These are phyloP conservation scores for Chalciporus piperatoides DNA, from an alignment of 1,284 basidiomycete species.

Conservation along the genomic window DNA sequence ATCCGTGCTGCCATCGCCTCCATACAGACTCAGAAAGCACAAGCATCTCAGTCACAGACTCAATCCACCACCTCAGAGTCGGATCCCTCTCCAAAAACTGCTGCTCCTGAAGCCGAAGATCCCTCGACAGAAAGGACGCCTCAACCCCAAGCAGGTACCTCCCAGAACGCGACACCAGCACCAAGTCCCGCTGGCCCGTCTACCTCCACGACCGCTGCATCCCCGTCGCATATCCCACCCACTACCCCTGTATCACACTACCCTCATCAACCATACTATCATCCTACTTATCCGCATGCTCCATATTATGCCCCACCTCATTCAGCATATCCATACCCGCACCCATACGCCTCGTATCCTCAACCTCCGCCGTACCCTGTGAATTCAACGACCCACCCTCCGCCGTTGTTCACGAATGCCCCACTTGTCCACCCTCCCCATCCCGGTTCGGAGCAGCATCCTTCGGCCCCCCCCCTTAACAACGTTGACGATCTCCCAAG, in stretches of 20 bases:
- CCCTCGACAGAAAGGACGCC: slow-evolving; percentile 19
- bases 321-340: slow-evolving; percentile 35
- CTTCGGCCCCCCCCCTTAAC: slow-evolving; percentile 25
- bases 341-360: slow-evolving; percentile 43
- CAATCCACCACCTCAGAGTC: slow-evolving; percentile 10
- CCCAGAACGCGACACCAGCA: slow-evolving; percentile 16
- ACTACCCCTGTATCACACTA: slow-evolving; percentile 43
- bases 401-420: slow-evolving; percentile 26
- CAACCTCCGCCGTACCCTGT: slow-evolving; percentile 37
- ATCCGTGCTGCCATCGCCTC: slow-evolving; percentile 57
- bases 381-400: slow-evolving; percentile 29
- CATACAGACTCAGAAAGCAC: slow-evolving; percentile 38
- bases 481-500: slow-evolving; percentile 67
- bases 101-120: slow-evolving; percentile 9
- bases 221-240: slow-evolving; percentile 25
- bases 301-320: slow-evolving; percentile 49
- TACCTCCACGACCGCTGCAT: slow-evolving; percentile 15
- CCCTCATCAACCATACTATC: slow-evolving; percentile 46
- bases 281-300: slow-evolving; percentile 54
- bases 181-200: slow-evolving; percentile 23
- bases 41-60: slow-evolving; percentile 22
- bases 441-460: slow-evolving; percentile 18
- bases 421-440: slow-evolving; percentile 27
- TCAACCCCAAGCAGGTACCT: slow-evolving; percentile 20
- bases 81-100: slow-evolving; percentile 10